These are phyloP conservation scores for Microdochium bolleyi DNA, from an alignment of 2,329 filamentous ascomycete genomes.

Conservation along the genomic window DNA sequence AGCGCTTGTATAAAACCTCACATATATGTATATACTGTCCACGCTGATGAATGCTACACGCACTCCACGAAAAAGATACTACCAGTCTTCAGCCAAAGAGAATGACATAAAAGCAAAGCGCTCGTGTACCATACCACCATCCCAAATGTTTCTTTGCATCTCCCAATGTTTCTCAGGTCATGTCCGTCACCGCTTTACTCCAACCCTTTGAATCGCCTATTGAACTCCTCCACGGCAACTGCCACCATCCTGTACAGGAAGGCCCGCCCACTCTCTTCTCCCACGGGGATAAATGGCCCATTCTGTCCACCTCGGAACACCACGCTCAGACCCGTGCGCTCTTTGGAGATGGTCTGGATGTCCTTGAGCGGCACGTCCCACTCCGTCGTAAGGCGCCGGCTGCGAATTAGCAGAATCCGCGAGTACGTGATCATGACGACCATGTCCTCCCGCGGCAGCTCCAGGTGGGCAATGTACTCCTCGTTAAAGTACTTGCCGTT, in stretches of 20 bases:
- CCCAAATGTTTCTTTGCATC: too few species aligned
- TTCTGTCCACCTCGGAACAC: slow-evolving; percentile 84
- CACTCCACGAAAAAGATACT: too few species aligned
- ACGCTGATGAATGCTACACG: too few species aligned
- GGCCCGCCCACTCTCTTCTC: slow-evolving; percentile 67
- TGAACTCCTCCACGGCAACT: slow-evolving; percentile 60
- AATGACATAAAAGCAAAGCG: too few species aligned
- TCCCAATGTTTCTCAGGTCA: too few species aligned
- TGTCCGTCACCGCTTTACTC: slow-evolving; percentile 21
- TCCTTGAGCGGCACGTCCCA: slow-evolving; percentile 97
- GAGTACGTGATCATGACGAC: slow-evolving; percentile 83
- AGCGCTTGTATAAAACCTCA: too few species aligned
- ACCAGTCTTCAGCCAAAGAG: too few species aligned
- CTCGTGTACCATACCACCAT: too few species aligned
- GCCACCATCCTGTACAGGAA: slow-evolving; percentile 60
- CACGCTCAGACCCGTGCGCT: slow-evolving; percentile 87
- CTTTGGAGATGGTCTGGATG: slow-evolving; percentile 93
- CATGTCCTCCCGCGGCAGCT: slow-evolving; percentile 82
- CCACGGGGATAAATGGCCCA: slow-evolving; percentile 88
- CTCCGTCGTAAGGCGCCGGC: slow-evolving; percentile 76
- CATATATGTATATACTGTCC: too few species aligned
- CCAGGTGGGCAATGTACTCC: slow-evolving; percentile 91
- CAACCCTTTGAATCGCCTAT: slow-evolving; percentile 46
- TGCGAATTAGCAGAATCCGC: slow-evolving; percentile 83
- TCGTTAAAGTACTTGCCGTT: slow-evolving; percentile 98